phyloP scores from a whole-genome alignment of 306 rosid species.

The Begonia masoniana region DNA sequence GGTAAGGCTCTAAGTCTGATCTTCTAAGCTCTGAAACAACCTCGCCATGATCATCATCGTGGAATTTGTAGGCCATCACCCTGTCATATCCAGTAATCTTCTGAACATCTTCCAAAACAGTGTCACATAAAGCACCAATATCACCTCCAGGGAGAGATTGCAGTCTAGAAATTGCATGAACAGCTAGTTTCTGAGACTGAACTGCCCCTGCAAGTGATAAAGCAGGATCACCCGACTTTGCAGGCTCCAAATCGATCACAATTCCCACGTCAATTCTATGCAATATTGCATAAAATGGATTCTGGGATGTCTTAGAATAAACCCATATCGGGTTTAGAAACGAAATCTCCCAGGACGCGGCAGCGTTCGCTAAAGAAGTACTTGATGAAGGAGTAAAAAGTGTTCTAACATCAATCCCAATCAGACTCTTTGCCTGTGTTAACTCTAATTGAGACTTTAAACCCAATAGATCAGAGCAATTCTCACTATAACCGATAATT shows the following conservation, averaged over 20 bases:
- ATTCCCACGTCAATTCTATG: conserved; percentile 79
- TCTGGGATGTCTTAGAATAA: conserved; percentile 35
- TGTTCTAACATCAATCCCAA: conserved; percentile 52
- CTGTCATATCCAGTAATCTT: conserved; percentile 80
- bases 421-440: conserved; percentile 12
- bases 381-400: conserved; percentile 59
- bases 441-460: conserved; percentile 17
- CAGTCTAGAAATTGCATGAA: conserved; percentile 69
- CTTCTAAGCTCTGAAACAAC: conserved; percentile 69
- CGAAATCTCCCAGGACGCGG: conserved; percentile 39
- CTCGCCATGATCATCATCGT: conserved; percentile 86
- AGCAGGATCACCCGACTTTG: conserved; percentile 47
- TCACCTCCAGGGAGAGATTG: conserved; percentile 73
- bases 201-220: conserved; percentile 67
- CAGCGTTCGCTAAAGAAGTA: conserved; percentile 46
- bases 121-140: conserved; percentile 47
- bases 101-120: conserved; percentile 61
- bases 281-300: conserved; percentile 65
- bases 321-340: conserved; percentile 67
- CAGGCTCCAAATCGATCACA: conserved; percentile 81
- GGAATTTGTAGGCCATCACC: conserved; percentile 82
- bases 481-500: conserved; percentile 53
- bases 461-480: conserved; percentile 53
- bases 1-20: conserved; percentile 57
- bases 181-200: conserved; percentile 76